Conservation (phyloP, 805 yeast genomes). For the Yamadazyma insecticola region DNA sequence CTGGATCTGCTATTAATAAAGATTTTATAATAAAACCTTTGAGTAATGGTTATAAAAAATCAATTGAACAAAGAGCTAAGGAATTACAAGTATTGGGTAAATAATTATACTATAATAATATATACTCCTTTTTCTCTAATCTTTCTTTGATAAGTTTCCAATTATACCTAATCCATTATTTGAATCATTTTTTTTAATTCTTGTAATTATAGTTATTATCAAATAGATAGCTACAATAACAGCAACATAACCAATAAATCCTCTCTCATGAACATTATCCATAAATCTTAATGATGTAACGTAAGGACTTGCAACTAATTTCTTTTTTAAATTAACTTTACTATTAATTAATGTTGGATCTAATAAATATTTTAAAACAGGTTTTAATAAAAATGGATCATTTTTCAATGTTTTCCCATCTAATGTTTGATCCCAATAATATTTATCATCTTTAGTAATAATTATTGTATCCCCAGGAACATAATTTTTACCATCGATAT, state of each 20-base stretch:
- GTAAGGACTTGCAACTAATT: slow-evolving; percentile 43
- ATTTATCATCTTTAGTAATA: slow-evolving; percentile 39
- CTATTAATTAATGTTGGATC: slow-evolving; percentile 21
- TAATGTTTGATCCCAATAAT: slow-evolving; percentile 28
- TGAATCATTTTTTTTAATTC: not conserved
- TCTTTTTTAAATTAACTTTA: slow-evolving; percentile 12
- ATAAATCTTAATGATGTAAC: slow-evolving; percentile 31
- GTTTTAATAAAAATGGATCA: slow-evolving; percentile 26
- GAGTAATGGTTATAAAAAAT: slow-evolving; percentile 26
- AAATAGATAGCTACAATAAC: slow-evolving; percentile 1
- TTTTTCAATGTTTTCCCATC: slow-evolving; percentile 33
- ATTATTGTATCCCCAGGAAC: slow-evolving; percentile 55
- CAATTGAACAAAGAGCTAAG: slow-evolving; percentile 35
- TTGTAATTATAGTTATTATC: slow-evolving; percentile 1
- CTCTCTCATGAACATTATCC: slow-evolving; percentile 42
- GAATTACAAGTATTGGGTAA: slow-evolving; percentile 18
- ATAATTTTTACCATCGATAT: slow-evolving; percentile 26
- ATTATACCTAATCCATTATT: slow-evolving; percentile 14
- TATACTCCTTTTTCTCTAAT: slow-evolving; percentile 7
- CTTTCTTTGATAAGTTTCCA: slow-evolving; percentile 18
- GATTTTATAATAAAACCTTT: slow-evolving; percentile 21
- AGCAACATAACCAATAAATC: slow-evolving; percentile 37
- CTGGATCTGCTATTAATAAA: slow-evolving; percentile 35
- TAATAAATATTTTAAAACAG: slow-evolving; percentile 36
- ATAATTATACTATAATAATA: no score